Percentiles rank a stretch among this genome's conserved stretches.
Evolutionary conservation across 305 asterid genomes (phyloP).

Genomic region (Petunia hybrid): DNA sequence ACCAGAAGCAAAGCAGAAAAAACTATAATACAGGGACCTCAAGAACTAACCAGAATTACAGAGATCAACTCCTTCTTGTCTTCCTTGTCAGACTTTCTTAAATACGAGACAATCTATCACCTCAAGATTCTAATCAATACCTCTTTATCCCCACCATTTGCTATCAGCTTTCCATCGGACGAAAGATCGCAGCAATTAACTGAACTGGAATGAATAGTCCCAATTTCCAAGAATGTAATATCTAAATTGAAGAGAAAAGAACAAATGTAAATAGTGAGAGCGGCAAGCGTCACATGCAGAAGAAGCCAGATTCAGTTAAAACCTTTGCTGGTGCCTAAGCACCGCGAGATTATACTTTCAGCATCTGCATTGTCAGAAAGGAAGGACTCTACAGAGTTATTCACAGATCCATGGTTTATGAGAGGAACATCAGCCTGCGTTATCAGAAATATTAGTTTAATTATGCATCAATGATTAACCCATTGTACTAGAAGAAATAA

Average conservation of each 20-base stretch:
- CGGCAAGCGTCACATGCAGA: slow-evolving; percentile 20
- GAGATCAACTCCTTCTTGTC: slow-evolving; percentile 21
- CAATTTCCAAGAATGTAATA: slow-evolving; percentile 39
- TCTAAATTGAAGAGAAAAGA: slow-evolving; percentile 33
- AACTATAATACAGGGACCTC: background rate
- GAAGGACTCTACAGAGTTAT: slow-evolving; percentile 36
- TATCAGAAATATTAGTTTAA: background rate
- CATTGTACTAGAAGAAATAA: slow-evolving; percentile 9
- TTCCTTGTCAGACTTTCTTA: background rate
- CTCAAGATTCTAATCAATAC: slow-evolving; percentile 32
- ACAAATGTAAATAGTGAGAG: background rate
- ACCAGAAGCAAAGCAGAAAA: slow-evolving; percentile 10
- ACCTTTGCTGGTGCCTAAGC: slow-evolving; percentile 36
- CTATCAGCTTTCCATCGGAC: slow-evolving; percentile 46
- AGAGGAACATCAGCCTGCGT: slow-evolving; percentile 43
- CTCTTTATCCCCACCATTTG: slow-evolving; percentile 42
- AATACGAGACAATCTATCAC: slow-evolving; percentile 1
- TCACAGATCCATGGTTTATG: slow-evolving; percentile 35
- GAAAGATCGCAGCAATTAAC: slow-evolving; percentile 44
- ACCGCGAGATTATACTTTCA: slow-evolving; percentile 28
- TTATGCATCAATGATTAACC: slow-evolving; percentile 25
- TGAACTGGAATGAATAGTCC: slow-evolving; percentile 31
- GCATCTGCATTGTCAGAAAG: slow-evolving; percentile 32
- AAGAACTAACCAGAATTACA: background rate
- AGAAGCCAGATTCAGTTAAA: slow-evolving; percentile 15